Conservation (phyloP, 1,139 yeast genomes). For the Nematodospora anomalae region DNA sequence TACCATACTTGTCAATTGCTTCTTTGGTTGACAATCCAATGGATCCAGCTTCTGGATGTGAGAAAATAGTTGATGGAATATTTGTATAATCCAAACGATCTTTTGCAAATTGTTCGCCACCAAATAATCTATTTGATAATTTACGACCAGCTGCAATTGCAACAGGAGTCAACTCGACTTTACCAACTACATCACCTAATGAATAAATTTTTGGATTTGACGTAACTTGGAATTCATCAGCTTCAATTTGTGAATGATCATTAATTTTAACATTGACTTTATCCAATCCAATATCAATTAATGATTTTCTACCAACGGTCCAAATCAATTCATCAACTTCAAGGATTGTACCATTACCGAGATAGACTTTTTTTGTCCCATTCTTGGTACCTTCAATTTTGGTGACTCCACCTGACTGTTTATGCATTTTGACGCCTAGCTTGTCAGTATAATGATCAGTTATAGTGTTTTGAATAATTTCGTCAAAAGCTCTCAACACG, state of each 20-base stretch:
- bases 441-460: constrained; percentile 77
- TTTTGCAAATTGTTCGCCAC: constrained; percentile 69
- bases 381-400: constrained; percentile 59
- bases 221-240: constrained; percentile 87
- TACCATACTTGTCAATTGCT: constrained; percentile 78
- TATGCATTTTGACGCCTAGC: constrained; percentile 76
- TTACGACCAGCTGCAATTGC: constrained; percentile 98
- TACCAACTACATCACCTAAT: constrained; percentile 91
- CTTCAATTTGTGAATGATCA: constrained; percentile 58
- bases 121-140: constrained; percentile 82
- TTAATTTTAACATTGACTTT: constrained; percentile 69
- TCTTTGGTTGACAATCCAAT: constrained; percentile 81
- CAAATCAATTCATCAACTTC: constrained; percentile 83
- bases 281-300: constrained; percentile 73
- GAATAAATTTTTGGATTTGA: constrained; percentile 72
- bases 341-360: constrained; percentile 53
- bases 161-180: constrained; percentile 92
- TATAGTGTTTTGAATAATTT: constrained; percentile 71
- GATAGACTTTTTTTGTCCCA: constrained; percentile 62
- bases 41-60: constrained; percentile 97
- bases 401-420: constrained; percentile 54
- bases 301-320: constrained; percentile 90
- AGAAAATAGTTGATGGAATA: constrained; percentile 88
- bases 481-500: constrained; percentile 85
- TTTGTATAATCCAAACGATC: constrained; percentile 80